A percentile compares a stretch with the other conserved stretches of the same genome.
Evolutionary conservation across 2,329 filamentous ascomycete species (phyloP).

Genomic region (Aspergillus sclerotialis): DNA sequence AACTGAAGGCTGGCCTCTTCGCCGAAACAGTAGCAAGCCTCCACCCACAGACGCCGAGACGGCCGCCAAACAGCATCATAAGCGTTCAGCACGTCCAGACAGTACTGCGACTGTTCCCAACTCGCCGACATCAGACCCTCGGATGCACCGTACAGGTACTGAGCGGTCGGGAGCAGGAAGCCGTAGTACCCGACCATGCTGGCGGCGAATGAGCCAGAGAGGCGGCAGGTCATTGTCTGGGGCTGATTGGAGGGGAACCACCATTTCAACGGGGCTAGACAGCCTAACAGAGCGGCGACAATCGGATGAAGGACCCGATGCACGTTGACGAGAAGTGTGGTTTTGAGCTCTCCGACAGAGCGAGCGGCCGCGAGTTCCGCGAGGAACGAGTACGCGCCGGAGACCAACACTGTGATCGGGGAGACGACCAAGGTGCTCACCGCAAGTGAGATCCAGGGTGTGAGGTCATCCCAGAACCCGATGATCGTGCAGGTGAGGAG

Average conservation of each 20-base stretch:
- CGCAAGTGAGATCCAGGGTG: not conserved
- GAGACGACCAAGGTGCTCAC: slow-evolving; percentile 3
- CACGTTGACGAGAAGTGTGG: not conserved
- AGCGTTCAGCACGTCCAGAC: slow-evolving; percentile 1
- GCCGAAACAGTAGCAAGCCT: slow-evolving; percentile 7
- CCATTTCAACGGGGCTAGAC: slow-evolving; percentile 3
- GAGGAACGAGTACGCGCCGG: slow-evolving; percentile 1
- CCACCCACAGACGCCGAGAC: slow-evolving; percentile 1
- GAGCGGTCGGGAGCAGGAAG: slow-evolving; percentile 2
- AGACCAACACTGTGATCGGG: not conserved
- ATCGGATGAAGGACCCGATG: not conserved
- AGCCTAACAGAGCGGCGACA: not conserved
- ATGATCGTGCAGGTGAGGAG: slow-evolving; percentile 2
- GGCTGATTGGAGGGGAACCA: slow-evolving; percentile 7
- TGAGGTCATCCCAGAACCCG: slow-evolving; percentile 3
- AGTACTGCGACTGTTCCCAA: slow-evolving; percentile 5
- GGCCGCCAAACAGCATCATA: not conserved
- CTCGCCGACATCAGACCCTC: slow-evolving; percentile 1
- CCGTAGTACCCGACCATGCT: not conserved
- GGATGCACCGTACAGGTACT: slow-evolving; percentile 5
- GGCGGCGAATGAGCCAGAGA: slow-evolving; percentile 1
- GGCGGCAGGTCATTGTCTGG: not conserved
- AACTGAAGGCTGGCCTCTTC: slow-evolving; percentile 7
- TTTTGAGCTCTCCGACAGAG: slow-evolving; percentile 1
- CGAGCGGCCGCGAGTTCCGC: slow-evolving; percentile 4